These are phyloP conservation scores for Phytophthora megakarya DNA, from an alignment of 352 stramenopile species.

Conservation along the genomic window DNA sequence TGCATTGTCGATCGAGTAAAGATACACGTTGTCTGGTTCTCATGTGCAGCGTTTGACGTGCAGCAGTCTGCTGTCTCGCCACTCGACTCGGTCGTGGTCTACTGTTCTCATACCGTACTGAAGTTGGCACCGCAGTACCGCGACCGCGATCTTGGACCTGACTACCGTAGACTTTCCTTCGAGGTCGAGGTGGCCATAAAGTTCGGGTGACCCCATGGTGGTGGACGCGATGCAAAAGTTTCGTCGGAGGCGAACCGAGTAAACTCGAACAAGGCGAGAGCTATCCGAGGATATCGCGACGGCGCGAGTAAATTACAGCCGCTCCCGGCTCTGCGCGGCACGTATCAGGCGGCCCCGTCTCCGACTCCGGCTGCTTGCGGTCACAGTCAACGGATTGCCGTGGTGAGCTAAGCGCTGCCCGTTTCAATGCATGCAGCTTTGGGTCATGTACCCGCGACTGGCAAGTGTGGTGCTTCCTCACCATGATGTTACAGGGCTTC, in stretches of 20 bases:
- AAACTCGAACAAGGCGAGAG: not conserved
- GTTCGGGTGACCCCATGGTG: not conserved
- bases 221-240: not conserved
- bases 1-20: not conserved
- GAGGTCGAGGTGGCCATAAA: constrained; percentile 4
- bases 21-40: constrained; percentile 4
- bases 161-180: not conserved
- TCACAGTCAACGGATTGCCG: constrained; percentile 33
- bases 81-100: constrained; percentile 15
- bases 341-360: constrained; percentile 38
- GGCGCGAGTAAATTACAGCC: constrained; percentile 25
- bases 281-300: constrained; percentile 6
- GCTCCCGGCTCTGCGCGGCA: constrained; percentile 34
- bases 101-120: constrained; percentile 28
- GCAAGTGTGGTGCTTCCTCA: not conserved
- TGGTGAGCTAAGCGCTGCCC: constrained; percentile 22
- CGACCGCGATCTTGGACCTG: constrained; percentile 9
- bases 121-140: constrained; percentile 20
- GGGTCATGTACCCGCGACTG: not conserved
- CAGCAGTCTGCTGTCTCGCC: not conserved
- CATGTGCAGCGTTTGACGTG: constrained; percentile 2
- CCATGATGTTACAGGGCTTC: not conserved
- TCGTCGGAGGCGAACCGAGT: no score
- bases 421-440: constrained; percentile 21
- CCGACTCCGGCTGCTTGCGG: constrained; percentile 29